These are phyloP conservation scores for Acanthamoeba comandoni DNA, from an alignment of 208 protist species.

Conservation along the genomic window DNA sequence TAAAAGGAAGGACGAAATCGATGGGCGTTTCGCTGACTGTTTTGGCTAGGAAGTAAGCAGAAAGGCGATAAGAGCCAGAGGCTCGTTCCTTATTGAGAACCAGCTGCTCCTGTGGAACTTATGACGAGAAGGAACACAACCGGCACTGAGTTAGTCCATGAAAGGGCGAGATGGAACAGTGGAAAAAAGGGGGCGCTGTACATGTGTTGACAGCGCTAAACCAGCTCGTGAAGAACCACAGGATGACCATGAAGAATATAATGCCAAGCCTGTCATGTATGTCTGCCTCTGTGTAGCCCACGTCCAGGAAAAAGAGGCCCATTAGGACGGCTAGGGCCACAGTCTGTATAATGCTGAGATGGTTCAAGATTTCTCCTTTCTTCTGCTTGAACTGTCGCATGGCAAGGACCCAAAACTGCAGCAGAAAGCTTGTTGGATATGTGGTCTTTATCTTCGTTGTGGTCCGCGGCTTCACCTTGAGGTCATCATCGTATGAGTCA, in stretches of 20 bases:
- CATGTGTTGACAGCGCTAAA: slow-evolving; percentile 47
- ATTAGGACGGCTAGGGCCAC: slow-evolving; percentile 75
- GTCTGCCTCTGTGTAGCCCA: slow-evolving; percentile 39
- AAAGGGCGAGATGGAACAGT: slow-evolving; percentile 4
- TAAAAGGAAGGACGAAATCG: slow-evolving; percentile 67
- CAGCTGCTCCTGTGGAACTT: slow-evolving; percentile 68
- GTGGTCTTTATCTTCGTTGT: slow-evolving; percentile 47
- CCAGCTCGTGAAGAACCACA: slow-evolving; percentile 75
- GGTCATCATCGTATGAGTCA: background rate
- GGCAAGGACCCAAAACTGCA: slow-evolving; percentile 33
- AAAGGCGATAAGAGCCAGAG: slow-evolving; percentile 64
- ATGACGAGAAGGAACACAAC: background rate
- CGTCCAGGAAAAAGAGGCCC: slow-evolving; percentile 76
- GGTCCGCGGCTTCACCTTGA: background rate
- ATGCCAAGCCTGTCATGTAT: slow-evolving; percentile 76
- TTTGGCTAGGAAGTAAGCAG: slow-evolving; percentile 82
- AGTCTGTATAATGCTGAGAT: slow-evolving; percentile 54
- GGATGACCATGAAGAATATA: slow-evolving; percentile 78
- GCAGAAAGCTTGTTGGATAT: slow-evolving; percentile 38
- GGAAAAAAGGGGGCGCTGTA: no score
- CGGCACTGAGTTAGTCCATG: background rate
- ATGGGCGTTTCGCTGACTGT: slow-evolving; percentile 75
- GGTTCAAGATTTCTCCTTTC: slow-evolving; percentile 55
- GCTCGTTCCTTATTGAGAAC: slow-evolving; percentile 77
- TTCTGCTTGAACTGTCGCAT: slow-evolving; percentile 65